phyloP scores from a whole-genome alignment of 306 rosid species.

The Aeschynomene evenia region DNA sequence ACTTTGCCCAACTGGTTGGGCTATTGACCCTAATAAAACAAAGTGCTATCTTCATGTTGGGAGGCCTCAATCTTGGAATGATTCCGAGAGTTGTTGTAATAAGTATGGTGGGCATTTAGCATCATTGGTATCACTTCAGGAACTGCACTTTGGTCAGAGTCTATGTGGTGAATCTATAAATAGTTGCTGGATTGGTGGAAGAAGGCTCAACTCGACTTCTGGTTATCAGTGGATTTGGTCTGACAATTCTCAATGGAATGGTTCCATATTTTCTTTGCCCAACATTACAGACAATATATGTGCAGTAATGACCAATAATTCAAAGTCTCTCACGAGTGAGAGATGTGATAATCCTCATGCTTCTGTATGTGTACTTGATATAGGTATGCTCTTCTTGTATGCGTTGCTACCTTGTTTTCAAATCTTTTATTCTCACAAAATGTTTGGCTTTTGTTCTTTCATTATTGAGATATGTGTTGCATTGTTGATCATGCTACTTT shows the following conservation, averaged over 20 bases:
- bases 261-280: constrained; percentile 43
- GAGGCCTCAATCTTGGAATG: constrained; percentile 67
- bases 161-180: constrained; percentile 45
- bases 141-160: constrained; percentile 54
- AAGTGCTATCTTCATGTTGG: constrained; percentile 65
- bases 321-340: constrained; percentile 47
- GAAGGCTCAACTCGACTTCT: constrained; percentile 48
- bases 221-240: constrained; percentile 79
- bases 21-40: constrained; percentile 48
- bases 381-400: constrained; percentile 50
- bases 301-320: constrained; percentile 50
- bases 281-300: constrained; percentile 46
- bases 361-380: constrained; percentile 66
- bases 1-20: constrained; percentile 75
- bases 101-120: constrained; percentile 72
- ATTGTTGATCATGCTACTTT: background rate
- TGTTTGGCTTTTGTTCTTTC: constrained; percentile 11
- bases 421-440: constrained; percentile 5
- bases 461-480: constrained; percentile 4
- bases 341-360: constrained; percentile 56
- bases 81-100: constrained; percentile 68
- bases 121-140: constrained; percentile 55
- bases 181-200: constrained; percentile 93
- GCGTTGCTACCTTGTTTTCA: constrained; percentile 5
- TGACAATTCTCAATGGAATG: constrained; percentile 70